Evolutionary conservation across 2,329 filamentous ascomycete genomes (phyloP).

Genomic region (Hypoxylon sp.): DNA sequence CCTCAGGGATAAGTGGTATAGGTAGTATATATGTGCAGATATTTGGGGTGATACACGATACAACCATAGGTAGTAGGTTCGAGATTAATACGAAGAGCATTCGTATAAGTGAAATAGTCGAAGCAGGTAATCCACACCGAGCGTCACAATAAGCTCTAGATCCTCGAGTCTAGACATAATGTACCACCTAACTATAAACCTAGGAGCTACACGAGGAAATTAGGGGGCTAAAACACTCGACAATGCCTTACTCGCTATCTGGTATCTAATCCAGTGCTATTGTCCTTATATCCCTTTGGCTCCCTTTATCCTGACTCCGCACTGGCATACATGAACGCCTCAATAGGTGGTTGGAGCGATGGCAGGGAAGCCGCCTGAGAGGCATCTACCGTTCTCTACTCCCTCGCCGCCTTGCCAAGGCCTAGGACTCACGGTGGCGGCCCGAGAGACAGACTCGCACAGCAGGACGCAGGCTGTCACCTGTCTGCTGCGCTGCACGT

Average conservation of each 20-base stretch:
- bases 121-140: neutral
- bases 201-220: neutral
- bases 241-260: neutral
- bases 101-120: neutral
- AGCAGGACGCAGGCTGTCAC: constrained; percentile 15
- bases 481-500: constrained; percentile 21
- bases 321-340: neutral
- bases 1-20: neutral
- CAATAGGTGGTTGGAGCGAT: neutral
- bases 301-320: no score
- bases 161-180: neutral
- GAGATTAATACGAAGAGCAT: neutral
- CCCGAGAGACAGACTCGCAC: constrained; percentile 10
- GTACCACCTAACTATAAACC: neutral
- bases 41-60: neutral
- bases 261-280: neutral
- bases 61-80: neutral
- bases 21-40: neutral
- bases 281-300: neutral
- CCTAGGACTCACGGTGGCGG: neutral
- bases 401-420: neutral
- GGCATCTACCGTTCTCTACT: neutral
- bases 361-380: neutral
- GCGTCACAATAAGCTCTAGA: neutral
- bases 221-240: neutral